A percentile compares a stretch with the other conserved stretches of the same genome.
Conservation (phyloP, 1,284 basidiomycete species). For the Ustilago esculenta region DNA sequence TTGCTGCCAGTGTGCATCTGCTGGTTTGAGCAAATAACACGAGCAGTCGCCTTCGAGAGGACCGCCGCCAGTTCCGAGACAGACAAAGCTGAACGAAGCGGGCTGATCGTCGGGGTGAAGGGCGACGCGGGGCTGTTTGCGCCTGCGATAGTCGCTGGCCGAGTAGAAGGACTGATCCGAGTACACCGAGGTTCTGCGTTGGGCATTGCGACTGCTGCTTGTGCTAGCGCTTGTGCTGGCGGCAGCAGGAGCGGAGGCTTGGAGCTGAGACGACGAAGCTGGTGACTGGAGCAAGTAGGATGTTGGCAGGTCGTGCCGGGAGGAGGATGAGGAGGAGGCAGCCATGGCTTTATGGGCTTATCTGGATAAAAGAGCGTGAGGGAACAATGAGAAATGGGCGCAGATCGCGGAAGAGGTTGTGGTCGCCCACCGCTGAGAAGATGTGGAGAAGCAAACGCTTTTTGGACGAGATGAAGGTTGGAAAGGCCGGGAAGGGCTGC, state of each 20-base stretch:
- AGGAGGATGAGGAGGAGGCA: slow-evolving; percentile 10
- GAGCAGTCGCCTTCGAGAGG: slow-evolving; percentile 68
- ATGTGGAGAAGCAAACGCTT: background rate
- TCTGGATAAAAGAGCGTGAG: background rate
- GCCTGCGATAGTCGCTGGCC: slow-evolving; percentile 35
- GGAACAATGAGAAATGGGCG: background rate
- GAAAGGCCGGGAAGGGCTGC: background rate
- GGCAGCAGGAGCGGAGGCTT: background rate
- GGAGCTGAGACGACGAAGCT: slow-evolving; percentile 8
- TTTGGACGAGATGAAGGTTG: background rate
- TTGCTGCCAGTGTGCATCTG: slow-evolving; percentile 59
- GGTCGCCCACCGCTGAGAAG: background rate
- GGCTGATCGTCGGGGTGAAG: slow-evolving; percentile 41
- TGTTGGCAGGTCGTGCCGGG: slow-evolving; percentile 7
- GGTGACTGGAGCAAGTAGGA: background rate
- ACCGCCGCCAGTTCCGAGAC: slow-evolving; percentile 68
- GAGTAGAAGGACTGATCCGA: slow-evolving; percentile 45
- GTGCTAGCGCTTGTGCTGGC: background rate
- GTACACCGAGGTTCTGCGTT: slow-evolving; percentile 21
- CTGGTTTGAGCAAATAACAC: slow-evolving; percentile 68
- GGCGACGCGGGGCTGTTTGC: slow-evolving; percentile 36
- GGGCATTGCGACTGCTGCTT: slow-evolving; percentile 12
- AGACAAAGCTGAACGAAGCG: slow-evolving; percentile 60
- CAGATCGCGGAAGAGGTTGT: background rate
- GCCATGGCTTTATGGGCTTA: background rate